phyloP scores from a whole-genome alignment of 2,329 filamentous ascomycete genomes.

The Aspergillus quadrilineatus region DNA sequence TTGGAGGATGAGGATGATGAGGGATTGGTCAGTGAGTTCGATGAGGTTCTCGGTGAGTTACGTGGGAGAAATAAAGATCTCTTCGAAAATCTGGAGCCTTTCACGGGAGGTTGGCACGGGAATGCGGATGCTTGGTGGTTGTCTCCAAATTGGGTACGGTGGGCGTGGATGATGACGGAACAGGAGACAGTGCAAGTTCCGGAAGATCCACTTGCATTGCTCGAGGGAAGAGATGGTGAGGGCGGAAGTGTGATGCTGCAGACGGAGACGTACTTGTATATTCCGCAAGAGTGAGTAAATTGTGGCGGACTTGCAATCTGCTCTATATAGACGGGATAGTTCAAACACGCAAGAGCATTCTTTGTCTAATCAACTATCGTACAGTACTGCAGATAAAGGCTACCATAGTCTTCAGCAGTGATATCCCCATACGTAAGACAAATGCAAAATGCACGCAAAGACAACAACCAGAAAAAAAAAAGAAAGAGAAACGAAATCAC shows the following conservation, averaged over 20 bases:
- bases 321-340: neutral
- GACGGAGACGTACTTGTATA: slow-evolving; percentile 38
- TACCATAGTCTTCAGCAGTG: slow-evolving; percentile 6
- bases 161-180: slow-evolving; percentile 44
- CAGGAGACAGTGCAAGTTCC: slow-evolving; percentile 40
- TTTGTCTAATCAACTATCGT: slow-evolving; percentile 16
- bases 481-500: neutral
- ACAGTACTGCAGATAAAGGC: slow-evolving; percentile 11
- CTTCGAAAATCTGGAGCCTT: slow-evolving; percentile 19
- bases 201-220: slow-evolving; percentile 34
- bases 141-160: slow-evolving; percentile 40
- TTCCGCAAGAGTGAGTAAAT: slow-evolving; percentile 28
- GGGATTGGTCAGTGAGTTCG: slow-evolving; percentile 21
- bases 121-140: slow-evolving; percentile 37
- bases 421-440: slow-evolving; percentile 10
- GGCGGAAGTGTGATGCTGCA: slow-evolving; percentile 25
- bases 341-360: neutral
- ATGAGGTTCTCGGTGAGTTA: slow-evolving; percentile 24
- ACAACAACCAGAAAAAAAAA: neutral
- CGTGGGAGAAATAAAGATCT: slow-evolving; percentile 10
- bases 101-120: slow-evolving; percentile 23
- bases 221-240: slow-evolving; percentile 19
- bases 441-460: slow-evolving; percentile 8
- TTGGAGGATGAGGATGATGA: slow-evolving; percentile 32
- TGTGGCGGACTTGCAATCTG: too few relatives aligned